Evolutionary conservation across 1,284 basidiomycete genomes (phyloP), one percentile per base, ranked within the genome.

Genomic region (Fistulinella cinereoalba): DNA sequence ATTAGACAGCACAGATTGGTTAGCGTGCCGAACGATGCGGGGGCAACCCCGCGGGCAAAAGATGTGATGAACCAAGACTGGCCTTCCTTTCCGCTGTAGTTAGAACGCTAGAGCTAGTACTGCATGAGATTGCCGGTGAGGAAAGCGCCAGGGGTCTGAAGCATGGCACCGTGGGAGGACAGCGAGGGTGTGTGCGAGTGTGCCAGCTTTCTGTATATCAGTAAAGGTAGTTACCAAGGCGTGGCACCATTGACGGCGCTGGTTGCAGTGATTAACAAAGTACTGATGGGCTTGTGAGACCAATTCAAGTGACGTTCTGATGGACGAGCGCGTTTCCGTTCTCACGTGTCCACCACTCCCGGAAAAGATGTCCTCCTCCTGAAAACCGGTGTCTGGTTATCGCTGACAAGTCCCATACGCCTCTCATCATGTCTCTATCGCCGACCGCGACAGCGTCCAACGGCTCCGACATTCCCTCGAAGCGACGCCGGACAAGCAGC

Each of bases 401-500:
- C 56, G 44, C 43, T 41, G 53, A 43, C 56, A 44, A 38, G 41
- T 12, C 16, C 33, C 25, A 8, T 27, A 54, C 36, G 6, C 13
- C 25, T 11, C 31, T 27, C 46, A 46, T 27, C 55, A 71, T 71
- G 69, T 71, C 67, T 13, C 49, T 70, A 44, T 71, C 67, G 13
- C 69, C 69, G 22, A 55, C 53, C 23, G 50, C 67, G 11, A 57
- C 65, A 18, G 44, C 55, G 24, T 61, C 69, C 4, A 68, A 62
- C 47, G 37, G 51, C 33, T 56, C 66, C 19, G 65, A 70, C 21
- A 41, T 60, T 0, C 68, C 67, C 32, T 60, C 59, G 4, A 69
- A 69, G 47, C 68, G 67, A 16, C 68, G 67, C 39, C 56, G 69
- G 19, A 68, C 67, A 11, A 57, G 56, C 23, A 68, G 60, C 41